Evolutionary conservation across 768 basidiomycete species (phyloP).

Genomic region (Trametes elegans): DNA sequence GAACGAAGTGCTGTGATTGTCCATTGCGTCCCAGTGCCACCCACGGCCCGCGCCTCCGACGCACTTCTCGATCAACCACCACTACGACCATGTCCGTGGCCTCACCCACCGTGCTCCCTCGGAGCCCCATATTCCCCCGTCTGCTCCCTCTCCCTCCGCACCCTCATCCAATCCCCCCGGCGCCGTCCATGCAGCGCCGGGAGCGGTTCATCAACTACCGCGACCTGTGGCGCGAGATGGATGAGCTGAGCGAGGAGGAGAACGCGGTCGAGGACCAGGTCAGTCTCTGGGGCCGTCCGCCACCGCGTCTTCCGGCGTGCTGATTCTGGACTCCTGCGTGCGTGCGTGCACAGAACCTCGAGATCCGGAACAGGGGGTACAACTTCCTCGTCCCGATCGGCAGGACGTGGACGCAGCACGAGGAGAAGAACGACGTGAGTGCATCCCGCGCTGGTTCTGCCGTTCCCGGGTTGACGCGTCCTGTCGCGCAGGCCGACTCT

Average conservation of each 20-base stretch:
- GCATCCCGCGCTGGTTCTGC: not conserved
- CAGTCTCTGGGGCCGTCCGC: conserved; percentile 25
- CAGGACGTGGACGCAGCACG: conserved; percentile 66
- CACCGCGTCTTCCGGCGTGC: no score
- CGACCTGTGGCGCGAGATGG: conserved; percentile 73
- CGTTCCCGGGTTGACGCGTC: not conserved
- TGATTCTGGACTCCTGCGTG: not conserved
- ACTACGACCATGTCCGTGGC: conserved; percentile 48
- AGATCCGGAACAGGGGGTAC: conserved; percentile 65
- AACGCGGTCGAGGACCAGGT: conserved; percentile 77
- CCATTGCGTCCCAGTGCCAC: not conserved
- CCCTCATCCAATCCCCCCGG: conserved; percentile 60
- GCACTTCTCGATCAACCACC: not conserved
- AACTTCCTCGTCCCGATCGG: conserved; percentile 73
- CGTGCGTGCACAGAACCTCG: conserved; percentile 42
- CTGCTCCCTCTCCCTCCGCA: conserved; percentile 67
- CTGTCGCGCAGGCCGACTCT: conserved; percentile 33
- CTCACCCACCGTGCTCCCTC: conserved; percentile 73
- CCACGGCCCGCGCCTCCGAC: not conserved
- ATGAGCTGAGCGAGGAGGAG: conserved; percentile 84
- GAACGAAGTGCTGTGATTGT: no score
- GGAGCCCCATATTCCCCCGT: conserved; percentile 57
- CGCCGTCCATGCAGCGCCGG: conserved; percentile 45
- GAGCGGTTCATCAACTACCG: conserved; percentile 60
- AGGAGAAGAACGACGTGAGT: conserved; percentile 82